Base-by-base conservation (phyloP, 2,329 filamentous ascomycete genomes). In the Aspergillus terreus region DNA sequence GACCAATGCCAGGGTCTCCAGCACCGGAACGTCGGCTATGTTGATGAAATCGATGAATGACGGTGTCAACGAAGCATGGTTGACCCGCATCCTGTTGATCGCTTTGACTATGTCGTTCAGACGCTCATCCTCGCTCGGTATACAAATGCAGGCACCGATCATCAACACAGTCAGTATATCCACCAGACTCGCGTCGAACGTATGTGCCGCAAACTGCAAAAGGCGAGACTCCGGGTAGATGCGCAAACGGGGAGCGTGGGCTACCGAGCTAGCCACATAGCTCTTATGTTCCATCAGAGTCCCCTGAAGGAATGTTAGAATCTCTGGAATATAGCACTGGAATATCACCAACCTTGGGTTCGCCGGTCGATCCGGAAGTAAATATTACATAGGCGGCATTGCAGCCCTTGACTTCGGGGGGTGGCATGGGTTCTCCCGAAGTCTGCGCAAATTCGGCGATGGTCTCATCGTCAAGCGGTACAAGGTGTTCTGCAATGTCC, bases 281-380 rank as follows among this genome's bases (percentile, higher is more conserved):
- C 83, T 78, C 0, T 72, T 71, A 58, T 88, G 86, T 10, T 80
- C 81, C 54, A 86, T 79, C 45, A 85, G 77, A n/a, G 85, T 80
- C 3, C 83, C 85, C 71, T 73, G 49, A 32, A 27, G 23, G 19
- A 32, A 11, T 15, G 11, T 14, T 38, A 27, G 9, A 4, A 47
- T 49, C 15, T 41, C 21, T 1, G 7, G n/a, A 27, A 23, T 12
- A 21, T 25, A 11, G 4, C 4, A 25, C 10, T 50, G 30, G 1
- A 27, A 4, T 33, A 27, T 5, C 32, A 53, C 58, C 44, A 53
- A 72, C 70, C 59, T 82, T 82, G 0, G 82, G 79, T 49, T 76
- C 74, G 44, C 77, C 78, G 3, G 81, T 79, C 1, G 80, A 80
- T 1, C 80, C 79, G 4, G 79, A 79, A 7, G 79, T 81, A 58